Evolutionary conservation across 73 alveolate genomes (phyloP), one percentile per base, ranked within the genome.

Genomic region (Paramecium bursaria): DNA sequence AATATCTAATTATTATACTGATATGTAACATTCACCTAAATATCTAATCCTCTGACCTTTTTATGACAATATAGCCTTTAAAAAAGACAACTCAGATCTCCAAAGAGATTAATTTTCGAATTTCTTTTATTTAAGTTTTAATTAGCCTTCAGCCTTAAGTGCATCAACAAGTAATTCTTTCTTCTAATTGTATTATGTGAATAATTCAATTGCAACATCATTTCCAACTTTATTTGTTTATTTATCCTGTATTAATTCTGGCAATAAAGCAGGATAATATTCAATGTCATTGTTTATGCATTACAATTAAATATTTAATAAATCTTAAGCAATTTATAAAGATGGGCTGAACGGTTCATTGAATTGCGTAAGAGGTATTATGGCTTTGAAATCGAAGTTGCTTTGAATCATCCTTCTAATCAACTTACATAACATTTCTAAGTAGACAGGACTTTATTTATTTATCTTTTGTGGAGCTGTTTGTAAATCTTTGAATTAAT

Each of bases 401-500:
- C 88, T 75, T 75, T 96, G 94, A 75, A 96, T 51, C 85, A 94
- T 91, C 85, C 97, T 91, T 54, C 95, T 88, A 35, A 96, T 75
- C 54, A 91, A 92, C 92, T 94, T 95, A 79, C 96, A 94, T 75
- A 91, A 86, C 51, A 90, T 89, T 80, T 92, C 97, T 48, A 90
- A 15, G 57, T 89, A 89, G 25, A 82, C 86, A 2, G 95, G 92
- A 90, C 92, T 90, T 27, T 92, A 33, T 51, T 75, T 75, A 21
- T 50, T 50, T 13, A 31, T 15, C 5, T 46, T 61, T 50, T 75
- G 49, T 2, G 50, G 33, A 7, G 88, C 88, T 3, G 88, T 50
- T 30, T 54, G 35, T 52, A 75, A 31, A 30, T 75, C 79, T 30
- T 75, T 75, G 31, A 75, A 48, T 55, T 76, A 75, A 13, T 75